These are phyloP conservation scores for Hypoxylon lienhwacheense DNA, from an alignment of 495 filamentous ascomycete species.

Conservation along the genomic window DNA sequence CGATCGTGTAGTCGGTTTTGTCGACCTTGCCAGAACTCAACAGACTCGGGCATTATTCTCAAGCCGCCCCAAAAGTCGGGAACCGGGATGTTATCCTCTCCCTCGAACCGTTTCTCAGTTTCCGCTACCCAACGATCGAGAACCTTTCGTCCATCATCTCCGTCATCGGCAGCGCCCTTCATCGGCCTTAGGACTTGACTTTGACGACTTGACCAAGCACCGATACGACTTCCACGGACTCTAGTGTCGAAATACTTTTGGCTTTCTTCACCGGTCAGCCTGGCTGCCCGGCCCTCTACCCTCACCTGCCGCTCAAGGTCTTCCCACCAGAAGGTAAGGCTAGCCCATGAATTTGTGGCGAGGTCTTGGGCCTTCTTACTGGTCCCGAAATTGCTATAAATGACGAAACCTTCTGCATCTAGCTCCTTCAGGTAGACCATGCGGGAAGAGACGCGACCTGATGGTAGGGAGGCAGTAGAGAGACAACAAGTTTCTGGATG, in stretches of 20 bases:
- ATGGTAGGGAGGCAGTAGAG: constrained; percentile 83
- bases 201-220: constrained; percentile 92
- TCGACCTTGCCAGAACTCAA: constrained; percentile 96
- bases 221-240: constrained; percentile 76
- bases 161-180: constrained; percentile 36
- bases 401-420: constrained; percentile 70
- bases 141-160: constrained; percentile 63
- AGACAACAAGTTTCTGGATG: constrained; percentile 78
- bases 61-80: constrained; percentile 95
- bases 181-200: constrained; percentile 65
- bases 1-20: constrained; percentile 89
- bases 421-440: constrained; percentile 91
- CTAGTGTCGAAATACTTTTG: constrained; percentile 86
- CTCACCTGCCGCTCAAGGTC: constrained; percentile 82
- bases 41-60: constrained; percentile 77
- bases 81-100: constrained; percentile 75
- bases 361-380: constrained; percentile 69
- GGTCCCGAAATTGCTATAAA: constrained; percentile 92
- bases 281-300: constrained; percentile 73
- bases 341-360: constrained; percentile 64
- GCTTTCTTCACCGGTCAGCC: constrained; percentile 70
- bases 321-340: constrained; percentile 75
- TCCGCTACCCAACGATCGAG: constrained; percentile 71
- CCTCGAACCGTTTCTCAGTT: constrained; percentile 71
- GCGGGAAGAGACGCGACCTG: constrained; percentile 79